A percentile compares a stretch with the other conserved stretches of the same genome.
Evolutionary conservation across 139 green algal genomes (phyloP).

Genomic region (Trebouxia sp.): DNA sequence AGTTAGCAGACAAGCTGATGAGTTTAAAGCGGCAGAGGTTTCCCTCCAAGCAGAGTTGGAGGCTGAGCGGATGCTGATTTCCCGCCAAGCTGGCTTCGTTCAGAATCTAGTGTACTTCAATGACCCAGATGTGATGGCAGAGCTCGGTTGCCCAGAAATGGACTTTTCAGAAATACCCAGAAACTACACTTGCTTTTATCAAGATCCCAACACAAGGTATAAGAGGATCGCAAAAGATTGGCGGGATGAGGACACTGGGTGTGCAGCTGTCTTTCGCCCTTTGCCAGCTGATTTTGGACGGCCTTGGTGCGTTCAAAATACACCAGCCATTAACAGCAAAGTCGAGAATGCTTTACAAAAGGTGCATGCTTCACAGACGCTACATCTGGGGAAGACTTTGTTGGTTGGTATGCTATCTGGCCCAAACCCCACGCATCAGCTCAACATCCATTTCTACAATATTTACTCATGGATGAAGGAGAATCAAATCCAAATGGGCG

Average conservation of each 20-base stretch:
- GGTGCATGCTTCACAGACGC: neutral
- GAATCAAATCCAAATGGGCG: neutral
- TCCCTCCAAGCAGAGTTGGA: neutral
- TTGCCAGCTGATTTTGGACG: slow-evolving; percentile 1
- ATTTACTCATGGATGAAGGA: slow-evolving; percentile 19
- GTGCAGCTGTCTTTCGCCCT: slow-evolving; percentile 8
- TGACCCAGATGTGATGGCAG: neutral
- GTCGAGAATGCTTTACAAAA: neutral
- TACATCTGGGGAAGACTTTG: neutral
- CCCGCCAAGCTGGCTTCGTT: neutral
- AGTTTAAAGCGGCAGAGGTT: neutral
- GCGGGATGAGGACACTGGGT: neutral
- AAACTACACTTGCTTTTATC: slow-evolving; percentile 1
- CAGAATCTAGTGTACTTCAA: neutral
- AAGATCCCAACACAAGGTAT: neutral
- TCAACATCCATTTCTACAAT: slow-evolving; percentile 20
- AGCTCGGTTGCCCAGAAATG: neutral
- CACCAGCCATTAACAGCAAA: neutral
- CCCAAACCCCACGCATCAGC: slow-evolving; percentile 12
- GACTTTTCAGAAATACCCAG: neutral
- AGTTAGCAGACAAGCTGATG: neutral
- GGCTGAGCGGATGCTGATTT: neutral
- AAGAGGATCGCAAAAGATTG: neutral
- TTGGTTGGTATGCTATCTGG: neutral
- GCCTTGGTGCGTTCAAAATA: neutral